Base-by-base conservation (phyloP, 106 monocot species). In the Platanthera zijinensis region DNA sequence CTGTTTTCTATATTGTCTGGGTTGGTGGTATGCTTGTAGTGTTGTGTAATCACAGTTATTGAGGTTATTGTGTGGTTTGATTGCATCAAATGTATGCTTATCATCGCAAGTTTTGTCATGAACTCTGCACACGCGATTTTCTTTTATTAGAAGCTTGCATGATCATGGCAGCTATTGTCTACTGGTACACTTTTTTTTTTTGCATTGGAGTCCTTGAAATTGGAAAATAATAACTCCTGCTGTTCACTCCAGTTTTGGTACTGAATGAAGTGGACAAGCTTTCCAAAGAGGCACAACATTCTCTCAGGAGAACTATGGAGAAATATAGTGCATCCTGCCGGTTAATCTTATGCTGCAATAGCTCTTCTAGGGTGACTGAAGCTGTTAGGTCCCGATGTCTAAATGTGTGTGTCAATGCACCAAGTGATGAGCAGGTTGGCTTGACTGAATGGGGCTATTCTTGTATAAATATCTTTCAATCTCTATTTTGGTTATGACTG, bases 211-310 rank as follows among this genome's bases (percentile, higher is more conserved):
- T 72, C 46, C 51, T 50, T 72, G 49, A 51, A 32, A 72, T 50
- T 51, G 5, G 70, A 47, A 19, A 15, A 22, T 21, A 50, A 25
- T 72, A 51, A 72, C 51, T 72, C 19, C 21, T 50, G 56, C 21
- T 67, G 15, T 73, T 54, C 50, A 56, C 62, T 81, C 76, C 87
- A 97, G 96, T 97, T 10, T 74, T 97, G 13, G 91, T 97, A 50
- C 80, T 97, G 32, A 97, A 97, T 84, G 91, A 97, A 86, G 96
- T 97, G n/a, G 96, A 97, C 79, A 97, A 97, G 83, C 85, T 97
- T 18, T 97, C 96, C 78, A 93, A 89, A 89, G 96, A 97, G 89
- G 96, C 93, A 17, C 96, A 97, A 51, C 96, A 97, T 86, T 93
- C 96, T 52, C 91, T 97, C 17, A 85, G 93, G 72, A 87, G 96